Percentiles rank a stretch among this genome's conserved stretches.
Evolutionary conservation across 257 asterid species (phyloP).

Genomic region (Ilex aquifolium): DNA sequence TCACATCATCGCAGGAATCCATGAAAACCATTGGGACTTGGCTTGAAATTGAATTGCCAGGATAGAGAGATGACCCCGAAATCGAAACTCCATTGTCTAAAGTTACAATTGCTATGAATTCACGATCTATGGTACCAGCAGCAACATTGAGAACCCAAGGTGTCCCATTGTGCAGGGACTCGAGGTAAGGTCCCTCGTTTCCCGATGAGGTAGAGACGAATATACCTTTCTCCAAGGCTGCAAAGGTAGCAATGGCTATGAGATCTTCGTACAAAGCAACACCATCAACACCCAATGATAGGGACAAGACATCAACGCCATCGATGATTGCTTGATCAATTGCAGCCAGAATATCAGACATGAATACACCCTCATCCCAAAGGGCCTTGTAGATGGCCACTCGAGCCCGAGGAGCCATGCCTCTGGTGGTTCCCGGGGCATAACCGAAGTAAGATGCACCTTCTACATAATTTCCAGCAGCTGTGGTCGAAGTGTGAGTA

Average conservation of each 20-base stretch:
- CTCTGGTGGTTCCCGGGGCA: slow-evolving; percentile 50
- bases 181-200: slow-evolving; percentile 46
- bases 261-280: slow-evolving; percentile 41
- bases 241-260: slow-evolving; percentile 55
- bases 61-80: slow-evolving; percentile 48
- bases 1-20: slow-evolving; percentile 20
- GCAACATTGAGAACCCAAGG: slow-evolving; percentile 82
- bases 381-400: slow-evolving; percentile 65
- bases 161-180: slow-evolving; percentile 47
- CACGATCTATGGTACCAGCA: slow-evolving; percentile 60
- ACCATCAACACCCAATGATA: slow-evolving; percentile 52
- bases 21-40: slow-evolving; percentile 23
- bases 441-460: slow-evolving; percentile 55
- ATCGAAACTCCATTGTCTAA: slow-evolving; percentile 42
- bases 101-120: slow-evolving; percentile 33
- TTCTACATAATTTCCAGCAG: slow-evolving; percentile 34
- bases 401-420: slow-evolving; percentile 57
- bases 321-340: slow-evolving; percentile 1
- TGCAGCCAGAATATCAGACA: slow-evolving; percentile 1
- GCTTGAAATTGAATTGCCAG: slow-evolving; percentile 31
- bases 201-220: slow-evolving; percentile 72
- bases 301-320: slow-evolving; percentile 30
- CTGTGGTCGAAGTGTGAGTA: slow-evolving; percentile 63
- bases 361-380: slow-evolving; percentile 27
- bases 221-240: slow-evolving; percentile 69